phyloP scores from a whole-genome alignment of 495 filamentous ascomycete genomes.

The Haplographium delicatum region DNA sequence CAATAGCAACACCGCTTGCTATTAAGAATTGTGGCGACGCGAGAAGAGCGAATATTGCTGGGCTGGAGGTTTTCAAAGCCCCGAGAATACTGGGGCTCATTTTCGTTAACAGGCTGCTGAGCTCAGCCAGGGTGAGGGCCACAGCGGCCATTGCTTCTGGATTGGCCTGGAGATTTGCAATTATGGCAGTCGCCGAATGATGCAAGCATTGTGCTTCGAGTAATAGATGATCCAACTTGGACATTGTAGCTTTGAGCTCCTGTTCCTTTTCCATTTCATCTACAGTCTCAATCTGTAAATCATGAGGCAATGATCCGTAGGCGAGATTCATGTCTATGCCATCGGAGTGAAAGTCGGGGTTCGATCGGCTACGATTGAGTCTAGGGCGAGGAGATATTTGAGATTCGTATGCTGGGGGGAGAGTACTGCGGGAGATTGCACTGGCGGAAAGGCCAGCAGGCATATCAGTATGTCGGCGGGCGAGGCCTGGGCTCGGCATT shows the following conservation, averaged over 20 bases:
- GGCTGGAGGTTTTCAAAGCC: constrained; percentile 70
- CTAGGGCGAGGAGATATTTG: neutral
- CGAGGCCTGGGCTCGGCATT: constrained; percentile 18
- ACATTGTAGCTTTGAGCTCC: constrained; percentile 60
- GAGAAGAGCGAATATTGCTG: constrained; percentile 81
- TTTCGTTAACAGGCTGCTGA: constrained; percentile 73
- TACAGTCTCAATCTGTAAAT: constrained; percentile 23
- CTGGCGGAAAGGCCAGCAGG: constrained; percentile 3
- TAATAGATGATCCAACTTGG: constrained; percentile 63
- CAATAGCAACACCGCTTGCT: constrained; percentile 80
- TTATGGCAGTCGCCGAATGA: constrained; percentile 74
- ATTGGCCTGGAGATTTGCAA: constrained; percentile 80
- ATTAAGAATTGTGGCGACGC: constrained; percentile 89
- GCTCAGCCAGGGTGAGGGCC: constrained; percentile 85
- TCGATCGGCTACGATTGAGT: constrained; percentile 32
- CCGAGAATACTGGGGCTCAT: constrained; percentile 77
- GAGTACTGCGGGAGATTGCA: constrained; percentile 22
- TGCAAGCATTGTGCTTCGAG: constrained; percentile 86
- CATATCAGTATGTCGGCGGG: constrained; percentile 22
- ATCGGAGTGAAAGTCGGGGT: constrained; percentile 40
- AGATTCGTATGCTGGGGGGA: constrained; percentile 13
- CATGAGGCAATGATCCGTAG: constrained; percentile 59
- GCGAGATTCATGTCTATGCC: constrained; percentile 83
- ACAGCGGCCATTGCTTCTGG: constrained; percentile 94
- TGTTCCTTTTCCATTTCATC: constrained; percentile 40